phyloP scores from a whole-genome alignment of 768 basidiomycete species.

The Leccinum pellstonianum region DNA sequence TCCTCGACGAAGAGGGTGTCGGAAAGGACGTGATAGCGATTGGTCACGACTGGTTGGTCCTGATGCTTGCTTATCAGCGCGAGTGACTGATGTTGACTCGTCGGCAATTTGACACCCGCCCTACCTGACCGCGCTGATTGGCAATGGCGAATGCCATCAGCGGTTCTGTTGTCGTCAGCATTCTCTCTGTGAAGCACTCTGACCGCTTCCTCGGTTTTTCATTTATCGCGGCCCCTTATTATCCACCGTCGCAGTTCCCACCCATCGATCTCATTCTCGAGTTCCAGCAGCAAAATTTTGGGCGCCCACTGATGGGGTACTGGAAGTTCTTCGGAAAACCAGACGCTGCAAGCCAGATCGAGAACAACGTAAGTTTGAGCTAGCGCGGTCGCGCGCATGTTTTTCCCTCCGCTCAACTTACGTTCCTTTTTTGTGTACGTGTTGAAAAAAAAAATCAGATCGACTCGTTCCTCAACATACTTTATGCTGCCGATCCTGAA shows the following conservation, averaged over 20 bases:
- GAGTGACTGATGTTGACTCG: background rate
- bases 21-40: constrained; percentile 33
- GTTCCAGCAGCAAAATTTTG: constrained; percentile 27
- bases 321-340: constrained; percentile 38
- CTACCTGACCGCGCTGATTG: constrained; percentile 2
- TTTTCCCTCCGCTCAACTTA: background rate
- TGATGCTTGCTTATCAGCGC: background rate
- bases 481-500: constrained; percentile 35
- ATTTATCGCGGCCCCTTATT: constrained; percentile 38
- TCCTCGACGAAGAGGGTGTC: constrained; percentile 37
- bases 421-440: background rate
- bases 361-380: constrained; percentile 32
- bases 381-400: too few species aligned
- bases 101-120: background rate
- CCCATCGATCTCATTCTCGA: constrained; percentile 30
- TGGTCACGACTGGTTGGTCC: constrained; percentile 41
- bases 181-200: constrained; percentile 38
- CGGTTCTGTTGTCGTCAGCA: constrained; percentile 36
- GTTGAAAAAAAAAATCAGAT: constrained; percentile 22
- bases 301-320: constrained; percentile 42
- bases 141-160: constrained; percentile 19
- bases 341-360: constrained; percentile 33
- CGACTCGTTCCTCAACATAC: constrained; percentile 39
- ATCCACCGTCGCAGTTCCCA: constrained; percentile 25
- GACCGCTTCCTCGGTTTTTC: constrained; percentile 42